These are phyloP conservation scores for Ilyonectria mors-panacis DNA, from an alignment of 2,329 filamentous ascomycete species.

Conservation along the genomic window DNA sequence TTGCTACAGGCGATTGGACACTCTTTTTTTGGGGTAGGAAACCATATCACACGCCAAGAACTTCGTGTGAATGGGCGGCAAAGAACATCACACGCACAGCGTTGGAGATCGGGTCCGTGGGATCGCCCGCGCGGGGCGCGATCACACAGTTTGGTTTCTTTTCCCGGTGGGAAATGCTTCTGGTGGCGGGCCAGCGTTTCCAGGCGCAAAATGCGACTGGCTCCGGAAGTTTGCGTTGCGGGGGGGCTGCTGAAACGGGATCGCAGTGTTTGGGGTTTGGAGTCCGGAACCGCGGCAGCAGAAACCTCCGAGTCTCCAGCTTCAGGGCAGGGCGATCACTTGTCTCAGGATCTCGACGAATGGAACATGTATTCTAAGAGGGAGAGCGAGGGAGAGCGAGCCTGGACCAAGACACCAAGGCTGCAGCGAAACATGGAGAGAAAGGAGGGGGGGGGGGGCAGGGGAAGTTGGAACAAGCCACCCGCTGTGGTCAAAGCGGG, in stretches of 20 bases:
- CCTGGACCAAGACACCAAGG: not conserved
- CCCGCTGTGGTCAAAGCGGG: not conserved
- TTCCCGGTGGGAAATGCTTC: not conserved
- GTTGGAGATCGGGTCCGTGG: constrained; percentile 1
- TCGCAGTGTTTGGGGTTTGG: not conserved
- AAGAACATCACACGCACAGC: not conserved
- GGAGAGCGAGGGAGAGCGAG: not conserved
- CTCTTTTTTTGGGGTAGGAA: not conserved
- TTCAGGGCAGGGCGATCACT: constrained; percentile 11
- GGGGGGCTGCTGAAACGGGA: constrained; percentile 14
- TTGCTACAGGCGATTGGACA: not conserved
- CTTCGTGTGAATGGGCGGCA: not conserved
- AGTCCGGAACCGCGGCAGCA: constrained; percentile 3
- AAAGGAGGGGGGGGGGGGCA: not conserved
- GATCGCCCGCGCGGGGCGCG: not conserved
- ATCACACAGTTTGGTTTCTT: constrained; percentile 7
- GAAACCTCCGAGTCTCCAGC: constrained; percentile 17
- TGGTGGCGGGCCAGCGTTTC: not conserved
- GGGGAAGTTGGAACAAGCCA: too few species aligned
- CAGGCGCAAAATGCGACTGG: constrained; percentile 6
- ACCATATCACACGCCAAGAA: not conserved
- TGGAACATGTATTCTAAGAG: not conserved
- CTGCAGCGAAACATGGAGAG: not conserved
- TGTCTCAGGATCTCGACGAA: not conserved
- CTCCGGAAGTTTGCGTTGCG: constrained; percentile 12